These are phyloP conservation scores for Hibiscus trionum DNA, from an alignment of 345 rosid genomes.

Conservation along the genomic window DNA sequence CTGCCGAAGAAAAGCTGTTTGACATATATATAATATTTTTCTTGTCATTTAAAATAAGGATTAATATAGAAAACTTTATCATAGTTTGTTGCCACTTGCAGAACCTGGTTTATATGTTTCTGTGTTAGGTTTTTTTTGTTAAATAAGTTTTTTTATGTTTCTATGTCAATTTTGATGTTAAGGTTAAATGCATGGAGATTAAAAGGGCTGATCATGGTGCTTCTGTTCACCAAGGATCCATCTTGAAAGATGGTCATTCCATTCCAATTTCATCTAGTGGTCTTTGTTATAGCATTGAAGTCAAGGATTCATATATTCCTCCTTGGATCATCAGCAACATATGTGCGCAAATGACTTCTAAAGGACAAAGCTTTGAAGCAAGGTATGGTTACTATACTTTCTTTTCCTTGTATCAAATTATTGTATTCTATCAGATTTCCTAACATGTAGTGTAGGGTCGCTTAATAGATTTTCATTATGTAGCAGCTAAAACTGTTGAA, in stretches of 20 bases:
- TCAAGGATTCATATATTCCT: constrained; percentile 59
- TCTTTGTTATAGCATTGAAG: constrained; percentile 51
- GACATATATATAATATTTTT: not conserved
- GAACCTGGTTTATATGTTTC: not conserved
- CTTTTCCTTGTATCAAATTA: constrained; percentile 6
- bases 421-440: not conserved
- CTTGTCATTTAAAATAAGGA: not conserved
- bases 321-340: constrained; percentile 78
- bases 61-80: not conserved
- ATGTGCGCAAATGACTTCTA: constrained; percentile 46
- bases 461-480: no score
- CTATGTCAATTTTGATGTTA: constrained; percentile 20
- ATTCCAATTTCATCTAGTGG: constrained; percentile 17
- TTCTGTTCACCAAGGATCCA: constrained; percentile 20
- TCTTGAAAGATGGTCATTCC: constrained; percentile 17
- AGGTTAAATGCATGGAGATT: constrained; percentile 73
- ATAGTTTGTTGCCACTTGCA: not conserved
- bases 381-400: constrained; percentile 34
- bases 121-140: no score
- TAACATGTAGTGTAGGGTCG: not conserved
- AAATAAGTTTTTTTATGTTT: constrained; percentile 5
- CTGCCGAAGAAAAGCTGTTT: not conserved
- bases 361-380: constrained; percentile 60
- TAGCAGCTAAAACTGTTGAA: no score
- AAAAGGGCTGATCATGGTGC: constrained; percentile 35